Evolutionary conservation across 768 basidiomycete genomes (phyloP), one percentile per base, ranked within the genome.

Genomic region (Termitomyces sp.): DNA sequence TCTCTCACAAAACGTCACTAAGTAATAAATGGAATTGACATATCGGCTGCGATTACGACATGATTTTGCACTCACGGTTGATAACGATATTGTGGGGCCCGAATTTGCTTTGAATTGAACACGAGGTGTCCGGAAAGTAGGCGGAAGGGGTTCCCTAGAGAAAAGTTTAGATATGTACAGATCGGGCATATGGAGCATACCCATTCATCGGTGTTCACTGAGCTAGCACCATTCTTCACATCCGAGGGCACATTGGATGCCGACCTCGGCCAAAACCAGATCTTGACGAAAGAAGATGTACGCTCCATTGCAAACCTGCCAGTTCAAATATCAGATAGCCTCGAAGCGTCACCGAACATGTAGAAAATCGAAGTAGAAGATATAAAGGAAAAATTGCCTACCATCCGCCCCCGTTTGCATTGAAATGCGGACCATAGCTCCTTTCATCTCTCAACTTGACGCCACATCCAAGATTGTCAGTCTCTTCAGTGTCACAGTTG

Each of bases 221-320:
- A 62, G 16, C 64, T 63, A 0, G 68, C 72, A 3, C 80, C 81
- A 17, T 66, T 66, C 28, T 58, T 67, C 14, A 84, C 74, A 59
- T 80, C 83, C 8, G 67, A 60, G 1, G 84, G 84, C 25, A 81
- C 71, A 35, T 62, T 63, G 14, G 65, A 62, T 27, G 64, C 74
- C 47, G 68, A 70, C 42, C 84, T 75, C 0, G 83, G 73, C 85
- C 85, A 90, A 71, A 87, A 89, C 81, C 83, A 90, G 46, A 88
- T 73, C 59, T 84, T 85, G 65, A 89, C 82, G 64, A 76, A 81
- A 4, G 65, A 63, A 23, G 68, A 59, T 0, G 84, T 85, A 35
- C 85, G 77, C 64, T 87, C 84, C 63, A 86, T 72, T 0, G 85
- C 86, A 67, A 76, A 86, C 80, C 81, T 86, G 21, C 59, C 21